These are phyloP conservation scores for Clavariopsis aquatica DNA, from an alignment of 495 filamentous ascomycete species.

Conservation along the genomic window DNA sequence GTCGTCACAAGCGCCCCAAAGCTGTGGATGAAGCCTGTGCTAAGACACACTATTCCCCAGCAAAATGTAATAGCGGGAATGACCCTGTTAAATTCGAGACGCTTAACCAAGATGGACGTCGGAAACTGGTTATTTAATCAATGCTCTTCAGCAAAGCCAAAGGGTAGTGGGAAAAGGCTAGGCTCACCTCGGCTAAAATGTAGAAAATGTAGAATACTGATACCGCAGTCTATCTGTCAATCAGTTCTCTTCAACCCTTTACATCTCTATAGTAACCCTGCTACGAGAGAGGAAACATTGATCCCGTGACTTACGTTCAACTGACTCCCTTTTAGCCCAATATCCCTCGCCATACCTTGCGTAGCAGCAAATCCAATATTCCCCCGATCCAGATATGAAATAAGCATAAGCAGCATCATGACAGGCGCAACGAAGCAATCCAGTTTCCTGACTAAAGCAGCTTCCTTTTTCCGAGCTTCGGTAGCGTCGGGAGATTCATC, in stretches of 20 bases:
- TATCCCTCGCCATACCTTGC: slow-evolving; percentile 48
- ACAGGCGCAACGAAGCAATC: slow-evolving; percentile 49
- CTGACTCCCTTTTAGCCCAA: slow-evolving; percentile 46
- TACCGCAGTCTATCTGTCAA: slow-evolving; percentile 15
- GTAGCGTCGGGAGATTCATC: slow-evolving; percentile 26
- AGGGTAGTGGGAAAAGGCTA: neutral
- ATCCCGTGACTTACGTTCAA: slow-evolving; percentile 41
- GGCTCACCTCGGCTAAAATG: slow-evolving; percentile 31
- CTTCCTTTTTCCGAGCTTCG: slow-evolving; percentile 33
- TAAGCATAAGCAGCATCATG: slow-evolving; percentile 47
- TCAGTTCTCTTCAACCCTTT: too few species aligned
- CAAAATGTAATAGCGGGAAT: slow-evolving; percentile 37
- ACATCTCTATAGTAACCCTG: too few species aligned
- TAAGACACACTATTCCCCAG: slow-evolving; percentile 36
- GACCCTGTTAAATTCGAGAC: slow-evolving; percentile 35
- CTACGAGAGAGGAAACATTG: too few species aligned
- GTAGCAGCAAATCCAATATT: slow-evolving; percentile 44
- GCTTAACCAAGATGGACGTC: slow-evolving; percentile 36
- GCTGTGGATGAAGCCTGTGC: slow-evolving; percentile 33
- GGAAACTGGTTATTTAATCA: slow-evolving; percentile 30
- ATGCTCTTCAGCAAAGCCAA: too few species aligned
- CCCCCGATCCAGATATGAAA: slow-evolving; percentile 49
- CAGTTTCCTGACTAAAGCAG: slow-evolving; percentile 44
- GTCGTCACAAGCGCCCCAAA: slow-evolving; percentile 25
- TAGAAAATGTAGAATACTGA: slow-evolving; percentile 36